Base-by-base conservation (phyloP, 1,284 basidiomycete genomes). In the Heterobasidion parviporum region DNA sequence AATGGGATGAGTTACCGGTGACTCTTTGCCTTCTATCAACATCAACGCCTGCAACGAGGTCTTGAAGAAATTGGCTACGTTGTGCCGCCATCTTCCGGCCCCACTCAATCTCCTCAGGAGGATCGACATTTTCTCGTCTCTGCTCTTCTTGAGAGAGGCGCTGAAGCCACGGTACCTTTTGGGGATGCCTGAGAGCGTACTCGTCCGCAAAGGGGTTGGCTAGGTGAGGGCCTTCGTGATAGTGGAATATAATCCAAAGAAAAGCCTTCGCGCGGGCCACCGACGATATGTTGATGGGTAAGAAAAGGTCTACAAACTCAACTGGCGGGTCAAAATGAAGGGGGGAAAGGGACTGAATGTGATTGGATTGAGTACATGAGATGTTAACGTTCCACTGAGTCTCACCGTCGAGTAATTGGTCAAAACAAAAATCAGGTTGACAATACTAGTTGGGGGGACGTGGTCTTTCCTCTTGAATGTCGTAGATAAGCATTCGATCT, bases 231-330 rank as follows among this genome's bases (percentile, higher is more conserved):
- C 69, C 69, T 61, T 78, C 75, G 56, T 79, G 70, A 60, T 80
- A 78, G 61, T 79, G 74, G 65, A 73, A 79, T 56, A 80, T 68
- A 53, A 80, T 69, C 72, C 76, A 78, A 32, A 82, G 68, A 67
- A 94, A 91, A 2, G 82, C 86, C 55, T 74, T 75, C 12, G 87
- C 89, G 43, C 91, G 84, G 58, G 87, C 83, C 5, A 69, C 68
- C 7, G 91, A 89, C 16, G 84, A 80, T 46, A 90, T 76, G 53
- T 81, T 82, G 64, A 80, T 79, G 51, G 89, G 87, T 51, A 90
- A 75, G 68, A 94, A 93, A 43, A 94, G 74, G 68, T 93, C 90
- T 46, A 91, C 74, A 60, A 93, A 87, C 67, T 90, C 90, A 55
- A 89, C 68, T 5, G 76, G 77, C 18, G 81, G 75, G 50, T 90